Evolutionary conservation across 75 land plant genomes (phyloP), one percentile per base, ranked within the genome.

Genomic region (Pinus albicaulis): DNA sequence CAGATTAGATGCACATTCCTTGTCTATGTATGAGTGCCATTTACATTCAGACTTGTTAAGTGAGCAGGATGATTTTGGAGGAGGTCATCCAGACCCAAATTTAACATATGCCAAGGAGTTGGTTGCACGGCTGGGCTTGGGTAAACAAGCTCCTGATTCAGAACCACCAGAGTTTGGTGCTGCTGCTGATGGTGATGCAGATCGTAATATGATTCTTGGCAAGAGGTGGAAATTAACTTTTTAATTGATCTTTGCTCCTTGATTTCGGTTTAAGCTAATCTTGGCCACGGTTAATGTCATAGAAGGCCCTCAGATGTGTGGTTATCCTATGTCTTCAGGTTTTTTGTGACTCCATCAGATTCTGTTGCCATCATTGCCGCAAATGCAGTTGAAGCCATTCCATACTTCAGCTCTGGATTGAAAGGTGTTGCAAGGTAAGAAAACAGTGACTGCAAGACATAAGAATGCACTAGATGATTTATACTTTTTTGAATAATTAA

Each of bases 111-210:
- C 99, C 55, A 98, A 98, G 81, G 98, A 98, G 76, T 80, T 98
- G 71, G 99, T 98, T 80, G 84, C 79, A 19, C 84, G 93, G 14
- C 95, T 98, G 99, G 99, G 99, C 72, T 69, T 98, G 81, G 94
- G 96, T 22, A 92, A 92, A 79, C 72, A 84, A 68, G 62, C 71
- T 24, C 77, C 96, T 74, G 72, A 65, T 56, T 74, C 60, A 5
- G 92, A 97, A 71, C 92, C 91, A 57, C 99, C 99, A 41, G 98
- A 95, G 68, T 98, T 98, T 93, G 99, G 99, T 80, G 99, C 98
- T 75, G 99, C 99, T 77, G 98, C 99, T 76, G 99, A 98, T 90
- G 99, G 99, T 85, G 99, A 98, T 90, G 99, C 99, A 63, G 99
- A 98, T 87, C 89, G 99, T 11, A 98, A 98, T 82, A 98, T 98